These are phyloP conservation scores for Botryotinia globosa DNA, from an alignment of 2,329 filamentous ascomycete species.

Conservation along the genomic window DNA sequence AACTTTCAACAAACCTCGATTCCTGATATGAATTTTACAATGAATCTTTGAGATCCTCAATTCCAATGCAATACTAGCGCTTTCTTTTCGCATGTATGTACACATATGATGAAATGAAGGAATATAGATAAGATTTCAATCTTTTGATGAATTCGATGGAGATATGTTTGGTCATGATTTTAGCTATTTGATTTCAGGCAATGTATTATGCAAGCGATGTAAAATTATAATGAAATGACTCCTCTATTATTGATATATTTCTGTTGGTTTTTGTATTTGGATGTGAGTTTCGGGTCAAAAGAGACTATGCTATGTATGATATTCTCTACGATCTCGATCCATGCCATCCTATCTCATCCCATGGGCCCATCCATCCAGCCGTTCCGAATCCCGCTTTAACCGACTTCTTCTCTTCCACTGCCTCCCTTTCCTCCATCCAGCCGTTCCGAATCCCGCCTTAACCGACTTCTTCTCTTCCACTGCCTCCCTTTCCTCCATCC, in stretches of 20 bases:
- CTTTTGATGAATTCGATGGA: background rate
- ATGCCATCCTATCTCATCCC: background rate
- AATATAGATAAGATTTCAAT: constrained; percentile 5
- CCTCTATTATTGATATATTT: background rate
- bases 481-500: background rate
- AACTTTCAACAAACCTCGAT: background rate
- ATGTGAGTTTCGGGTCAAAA: no score
- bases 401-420: background rate
- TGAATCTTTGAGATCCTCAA: background rate
- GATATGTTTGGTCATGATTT: background rate
- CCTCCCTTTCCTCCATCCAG: background rate
- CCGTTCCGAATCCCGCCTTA: background rate
- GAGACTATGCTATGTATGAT: no score
- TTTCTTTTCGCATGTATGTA: constrained; percentile 10
- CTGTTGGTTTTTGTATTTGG: background rate
- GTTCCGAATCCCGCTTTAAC: background rate
- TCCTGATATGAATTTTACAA: background rate
- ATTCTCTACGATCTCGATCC: background rate
- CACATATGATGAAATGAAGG: constrained; percentile 1
- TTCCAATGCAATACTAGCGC: background rate
- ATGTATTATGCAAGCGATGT: constrained; percentile 14
- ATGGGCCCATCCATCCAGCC: background rate
- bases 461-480: background rate
- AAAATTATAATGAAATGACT: constrained; percentile 18
- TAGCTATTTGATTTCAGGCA: background rate